Base-by-base conservation (phyloP, 495 filamentous ascomycete species). In the Aspergillus indologenus region DNA sequence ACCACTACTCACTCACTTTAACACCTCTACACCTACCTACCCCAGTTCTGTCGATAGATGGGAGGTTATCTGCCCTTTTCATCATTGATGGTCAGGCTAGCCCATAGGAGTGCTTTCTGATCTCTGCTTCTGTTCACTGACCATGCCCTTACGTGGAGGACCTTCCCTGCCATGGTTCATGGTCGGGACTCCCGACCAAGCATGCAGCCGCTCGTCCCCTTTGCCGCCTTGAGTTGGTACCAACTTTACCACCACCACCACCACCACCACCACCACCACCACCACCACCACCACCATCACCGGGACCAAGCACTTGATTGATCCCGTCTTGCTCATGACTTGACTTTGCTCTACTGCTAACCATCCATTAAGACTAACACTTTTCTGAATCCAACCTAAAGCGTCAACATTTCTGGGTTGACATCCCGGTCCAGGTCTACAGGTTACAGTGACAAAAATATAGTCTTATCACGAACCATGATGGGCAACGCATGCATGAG, bases 301-400 rank as follows among this genome's bases (percentile, higher is more conserved):
- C 15, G 24, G 23, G 48, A 51, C 12, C 19, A 31, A 31, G 23
- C 26, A 19, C 29, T 54, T 21, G 31, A 21, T 29, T 14, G 40
- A 21, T 15, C 26, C 9, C 9, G 26, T n/a, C 43, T 43, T 58
- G 18, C n/a, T 22, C 19, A 40, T 24, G 31, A 18, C 22, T 34
- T 47, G 44, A 47, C 24, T 21, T 56, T 56, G 44, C 54, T 45
- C 53, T 56, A 19, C 29, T 47, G 23, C 42, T 56, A 31, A 46
- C 24, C 46, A 40, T 11, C 12, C 12, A 15, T 40, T 14, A 40
- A 40, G 34, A 40, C 34, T 40, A 15, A 40, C 34, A 45, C n/a
- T 24, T 46, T 22, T 29, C 48, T 21, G 5, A n/a, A 1, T 19
- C 15, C 46, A 26, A 43, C 20, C 34, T n/a, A 11, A 7, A 15